Evolutionary conservation across 345 rosid genomes (phyloP), one percentile per base, ranked within the genome.

Genomic region (Balakata baccata): DNA sequence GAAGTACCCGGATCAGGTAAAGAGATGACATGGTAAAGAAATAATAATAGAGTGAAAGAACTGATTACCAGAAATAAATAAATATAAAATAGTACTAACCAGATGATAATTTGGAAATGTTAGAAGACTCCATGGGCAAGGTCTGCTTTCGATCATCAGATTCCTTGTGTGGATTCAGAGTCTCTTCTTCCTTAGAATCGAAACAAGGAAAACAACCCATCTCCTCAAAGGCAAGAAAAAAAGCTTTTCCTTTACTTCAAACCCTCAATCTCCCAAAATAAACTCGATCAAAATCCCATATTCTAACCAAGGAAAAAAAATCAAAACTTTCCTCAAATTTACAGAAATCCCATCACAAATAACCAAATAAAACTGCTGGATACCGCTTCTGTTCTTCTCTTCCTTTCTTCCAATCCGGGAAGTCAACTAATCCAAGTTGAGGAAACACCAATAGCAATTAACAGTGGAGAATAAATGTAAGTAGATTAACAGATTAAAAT

Each of bases 201-300:
- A 90, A 94, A 82, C 95, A 92, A 51, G 98, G 79, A 84, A 92
- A 94, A 80, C 98, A 94, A 75, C 97, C 98, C 98, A 94, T 94
- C 78, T 78, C 67, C 25, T 69, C 56, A 18, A 78, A 79, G 70
- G 39, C 79, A 71, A 78, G 62, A 22, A 41, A 39, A 51, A 38
- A 71, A 61, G 12, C 22, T 3, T 25, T 20, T 17, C 23, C 25
- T 16, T 37, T 38, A 57, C 39, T 5, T 22, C n/a, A 22, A 67
- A 43, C 14, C 38, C 20, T 50, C 64, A 76, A 57, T 63, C 74
- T 49, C 61, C 41, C 14, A 25, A 73, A 20, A 67, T 29, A 29
- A 75, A 54, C 71, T 61, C 66, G 63, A 76, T 74, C 85, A 84
- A 61, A 59, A 23, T 4, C 66, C 20, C 71, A 73, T 71, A 46